Evolutionary conservation across 2,329 filamentous ascomycete species (phyloP).

Genomic region (Colletotrichum melonis): DNA sequence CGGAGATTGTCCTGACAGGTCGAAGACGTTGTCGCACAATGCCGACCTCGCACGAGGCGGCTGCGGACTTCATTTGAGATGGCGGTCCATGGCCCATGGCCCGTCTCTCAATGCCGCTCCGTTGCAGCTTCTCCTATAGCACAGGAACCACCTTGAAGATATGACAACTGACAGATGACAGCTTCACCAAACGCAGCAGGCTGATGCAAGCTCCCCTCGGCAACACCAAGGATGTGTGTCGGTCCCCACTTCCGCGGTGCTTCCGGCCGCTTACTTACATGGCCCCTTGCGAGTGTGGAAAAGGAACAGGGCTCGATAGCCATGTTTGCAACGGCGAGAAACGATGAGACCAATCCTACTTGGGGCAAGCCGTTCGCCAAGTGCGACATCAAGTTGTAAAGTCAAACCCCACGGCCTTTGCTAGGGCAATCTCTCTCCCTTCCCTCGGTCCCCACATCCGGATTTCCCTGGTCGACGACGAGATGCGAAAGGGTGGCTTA

Average conservation of each 20-base stretch:
- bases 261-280: conserved; percentile 33
- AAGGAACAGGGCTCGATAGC: neutral
- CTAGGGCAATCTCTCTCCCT: neutral
- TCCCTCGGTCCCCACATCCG: conserved; percentile 14
- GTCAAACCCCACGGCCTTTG: conserved; percentile 1
- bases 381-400: conserved; percentile 2
- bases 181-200: conserved; percentile 28
- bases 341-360: conserved; percentile 13
- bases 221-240: conserved; percentile 12
- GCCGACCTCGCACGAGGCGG: conserved; percentile 8
- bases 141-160: conserved; percentile 29
- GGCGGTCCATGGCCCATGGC: conserved; percentile 12
- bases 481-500: conserved; percentile 8
- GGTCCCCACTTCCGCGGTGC: conserved; percentile 19
- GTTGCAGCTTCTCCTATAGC: neutral
- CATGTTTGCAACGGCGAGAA: conserved; percentile 33
- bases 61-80: conserved; percentile 15
- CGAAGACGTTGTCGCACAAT: conserved; percentile 20
- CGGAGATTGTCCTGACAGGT: conserved; percentile 21
- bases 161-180: conserved; percentile 36
- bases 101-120: conserved; percentile 22
- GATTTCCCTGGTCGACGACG: conserved; percentile 9
- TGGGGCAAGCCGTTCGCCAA: conserved; percentile 12
- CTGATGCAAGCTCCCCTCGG: conserved; percentile 24
- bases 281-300: conserved; percentile 13